phyloP scores from a whole-genome alignment of 2,329 filamentous ascomycete genomes.

The Pezizomycotina sp. region DNA sequence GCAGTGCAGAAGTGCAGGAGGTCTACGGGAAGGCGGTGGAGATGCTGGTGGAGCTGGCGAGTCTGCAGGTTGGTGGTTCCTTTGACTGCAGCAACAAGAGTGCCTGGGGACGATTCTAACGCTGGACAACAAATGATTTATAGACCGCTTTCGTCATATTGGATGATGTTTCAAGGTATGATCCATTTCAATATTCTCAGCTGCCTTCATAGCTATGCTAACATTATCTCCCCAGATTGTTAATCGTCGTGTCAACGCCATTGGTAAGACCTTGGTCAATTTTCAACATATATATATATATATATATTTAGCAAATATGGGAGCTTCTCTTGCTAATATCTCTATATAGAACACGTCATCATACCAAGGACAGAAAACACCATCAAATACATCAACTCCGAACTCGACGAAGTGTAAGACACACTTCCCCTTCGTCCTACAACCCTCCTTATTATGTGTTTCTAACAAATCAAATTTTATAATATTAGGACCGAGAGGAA shows the following conservation, averaged over 20 bases:
- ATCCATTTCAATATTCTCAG: not conserved
- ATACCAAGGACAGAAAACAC: conserved; percentile 97
- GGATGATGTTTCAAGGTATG: conserved; percentile 81
- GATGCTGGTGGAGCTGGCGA: conserved; percentile 84
- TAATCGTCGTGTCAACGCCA: conserved; percentile 93
- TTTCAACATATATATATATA: too few relatives aligned
- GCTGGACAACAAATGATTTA: conserved; percentile 8
- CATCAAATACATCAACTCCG: conserved; percentile 93
- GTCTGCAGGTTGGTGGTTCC: conserved; percentile 48
- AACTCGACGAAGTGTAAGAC: conserved; percentile 74
- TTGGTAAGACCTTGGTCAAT: too few relatives aligned
- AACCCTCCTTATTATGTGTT: conserved; percentile 1
- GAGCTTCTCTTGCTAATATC: conserved; percentile 22
- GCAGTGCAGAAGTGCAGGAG: conserved; percentile 96
- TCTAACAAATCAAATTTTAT: not conserved
- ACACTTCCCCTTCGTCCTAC: not conserved
- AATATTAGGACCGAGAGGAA: conserved; percentile 57
- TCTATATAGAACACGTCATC: conserved; percentile 75
- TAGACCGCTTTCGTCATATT: conserved; percentile 91
- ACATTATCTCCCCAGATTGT: conserved; percentile 39
- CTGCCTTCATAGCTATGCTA: not conserved
- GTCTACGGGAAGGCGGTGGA: conserved; percentile 93
- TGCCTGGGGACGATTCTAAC: not conserved
- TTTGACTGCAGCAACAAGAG: conserved; percentile 8
- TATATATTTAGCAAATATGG: not conserved